These are phyloP conservation scores for Ogataea sp. DNA, from an alignment of 805 yeast species.

Conservation along the genomic window DNA sequence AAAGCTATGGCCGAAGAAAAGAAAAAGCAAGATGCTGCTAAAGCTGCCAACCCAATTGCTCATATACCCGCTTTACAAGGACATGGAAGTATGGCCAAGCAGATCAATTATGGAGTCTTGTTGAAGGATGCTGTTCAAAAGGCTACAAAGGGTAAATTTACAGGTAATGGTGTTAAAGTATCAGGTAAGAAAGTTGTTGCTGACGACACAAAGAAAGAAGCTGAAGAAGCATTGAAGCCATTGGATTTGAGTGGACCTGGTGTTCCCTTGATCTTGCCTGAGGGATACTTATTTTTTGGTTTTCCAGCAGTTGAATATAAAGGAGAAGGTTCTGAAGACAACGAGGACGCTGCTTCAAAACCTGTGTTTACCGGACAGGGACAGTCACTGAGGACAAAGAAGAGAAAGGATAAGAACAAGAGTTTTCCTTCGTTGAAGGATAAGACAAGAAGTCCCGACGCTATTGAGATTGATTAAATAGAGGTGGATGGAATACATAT, in stretches of 20 bases:
- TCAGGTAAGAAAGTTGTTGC: constrained; percentile 46
- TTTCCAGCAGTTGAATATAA: constrained; percentile 61
- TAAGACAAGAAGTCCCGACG: constrained; percentile 64
- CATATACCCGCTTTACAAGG: constrained; percentile 25
- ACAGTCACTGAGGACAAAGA: constrained; percentile 48
- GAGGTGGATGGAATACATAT: no score
- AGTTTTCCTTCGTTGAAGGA: constrained; percentile 50
- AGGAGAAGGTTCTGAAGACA: constrained; percentile 24
- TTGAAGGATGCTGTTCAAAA: constrained; percentile 33
- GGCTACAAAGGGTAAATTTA: constrained; percentile 27
- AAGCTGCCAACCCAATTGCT: constrained; percentile 30
- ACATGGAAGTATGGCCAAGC: constrained; percentile 67
- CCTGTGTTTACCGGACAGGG: constrained; percentile 58
- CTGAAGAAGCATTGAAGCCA: constrained; percentile 25
- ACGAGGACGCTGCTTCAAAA: constrained; percentile 9
- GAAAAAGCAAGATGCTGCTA: constrained; percentile 31
- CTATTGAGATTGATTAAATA: constrained; percentile 68
- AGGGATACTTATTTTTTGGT: constrained; percentile 88
- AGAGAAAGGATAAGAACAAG: constrained; percentile 51
- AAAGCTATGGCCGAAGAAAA: constrained; percentile 22
- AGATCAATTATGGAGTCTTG: constrained; percentile 56
- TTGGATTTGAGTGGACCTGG: constrained; percentile 56
- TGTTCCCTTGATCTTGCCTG: constrained; percentile 65
- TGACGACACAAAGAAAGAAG: constrained; percentile 11
- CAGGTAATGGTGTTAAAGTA: constrained; percentile 62